Base-by-base conservation (phyloP, 805 yeast species). In the Sugiyamaella qingdaonensis region DNA sequence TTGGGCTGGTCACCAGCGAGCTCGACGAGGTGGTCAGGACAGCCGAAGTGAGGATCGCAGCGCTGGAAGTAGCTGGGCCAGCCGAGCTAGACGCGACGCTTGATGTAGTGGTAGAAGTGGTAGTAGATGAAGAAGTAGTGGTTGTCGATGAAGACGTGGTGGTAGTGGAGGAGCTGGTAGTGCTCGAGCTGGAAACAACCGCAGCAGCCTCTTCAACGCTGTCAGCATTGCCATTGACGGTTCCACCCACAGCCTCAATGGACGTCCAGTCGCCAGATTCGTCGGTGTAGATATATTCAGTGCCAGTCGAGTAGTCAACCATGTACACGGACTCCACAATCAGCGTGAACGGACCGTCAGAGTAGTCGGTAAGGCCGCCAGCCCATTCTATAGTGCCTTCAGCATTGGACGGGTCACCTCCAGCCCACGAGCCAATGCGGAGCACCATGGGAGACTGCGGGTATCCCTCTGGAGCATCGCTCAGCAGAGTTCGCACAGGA, bases 381-480 rank as follows among this genome's bases (percentile, higher is more conserved):
- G 90, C 87, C 90, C 90, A 84, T 52, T 74, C 77, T 54, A 85
- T 78, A 2, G 89, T 84, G 24, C 89, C 89, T 43, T 64, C 72
- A 1, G 73, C 69, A 62, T 82, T 82, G 45, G 57, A 50, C 7
- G 78, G 63, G 51, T 74, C 76, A 32, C 80, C 80, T 16, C 78
- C 81, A 11, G 79, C 77, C 81, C 81, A 76, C n/a, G 73, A 52
- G 5, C 80, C 80, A 24, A 76, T 68, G 65, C 86, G 88, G 46
- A 90, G 71, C 64, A 85, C 75, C 49, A 90, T 88, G 47, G 97
- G 97, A n/a, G 89, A 73, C 71, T 90, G 96, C 42, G 97, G 97
- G 68, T 79, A 91, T 4, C 95, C 95, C 54, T 80, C 77, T 14
- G 79, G 65, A 19, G 83, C 73, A 52, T 73, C 70, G 53, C 80